Evolutionary conservation across 306 rosid species (phyloP).

Genomic region (Rubus parviflorus): DNA sequence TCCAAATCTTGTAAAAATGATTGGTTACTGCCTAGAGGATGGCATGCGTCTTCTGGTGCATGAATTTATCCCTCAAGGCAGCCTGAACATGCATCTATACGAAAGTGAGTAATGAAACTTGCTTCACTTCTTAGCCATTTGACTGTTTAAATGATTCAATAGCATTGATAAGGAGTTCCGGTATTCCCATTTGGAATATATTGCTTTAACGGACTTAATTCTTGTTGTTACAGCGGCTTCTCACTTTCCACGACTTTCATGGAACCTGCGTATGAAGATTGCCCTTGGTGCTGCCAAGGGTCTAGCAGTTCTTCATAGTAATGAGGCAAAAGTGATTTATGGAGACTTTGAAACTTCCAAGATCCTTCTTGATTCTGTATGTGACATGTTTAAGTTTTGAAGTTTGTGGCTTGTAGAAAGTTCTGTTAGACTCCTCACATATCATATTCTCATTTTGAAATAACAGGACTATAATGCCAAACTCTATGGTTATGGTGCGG

Average conservation of each 20-base stretch:
- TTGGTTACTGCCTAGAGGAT: constrained; percentile 93
- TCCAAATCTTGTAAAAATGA: constrained; percentile 82
- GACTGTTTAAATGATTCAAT: constrained; percentile 1
- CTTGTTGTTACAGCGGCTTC: constrained; percentile 60
- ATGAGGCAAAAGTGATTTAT: constrained; percentile 80
- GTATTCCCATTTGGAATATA: constrained; percentile 15
- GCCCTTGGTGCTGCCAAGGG: constrained; percentile 89
- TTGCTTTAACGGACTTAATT: not conserved
- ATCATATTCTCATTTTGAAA: constrained; percentile 6
- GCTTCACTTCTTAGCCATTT: constrained; percentile 7
- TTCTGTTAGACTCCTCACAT: constrained; percentile 17
- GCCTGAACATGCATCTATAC: constrained; percentile 86
- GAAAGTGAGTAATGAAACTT: constrained; percentile 63
- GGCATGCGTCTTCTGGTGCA: constrained; percentile 86
- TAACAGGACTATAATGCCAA: constrained; percentile 71
- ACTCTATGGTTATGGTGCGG: constrained; percentile 94
- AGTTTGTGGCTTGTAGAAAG: constrained; percentile 4
- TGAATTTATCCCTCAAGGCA: constrained; percentile 76
- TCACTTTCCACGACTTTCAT: constrained; percentile 74
- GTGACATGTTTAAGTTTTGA: constrained; percentile 20
- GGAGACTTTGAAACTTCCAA: constrained; percentile 79
- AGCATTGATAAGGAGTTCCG: constrained; percentile 13
- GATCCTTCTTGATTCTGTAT: constrained; percentile 74
- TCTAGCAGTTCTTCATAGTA: constrained; percentile 89
- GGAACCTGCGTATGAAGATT: constrained; percentile 80